These are phyloP conservation scores for Pichia heedii DNA, from an alignment of 805 yeast species.

Conservation along the genomic window DNA sequence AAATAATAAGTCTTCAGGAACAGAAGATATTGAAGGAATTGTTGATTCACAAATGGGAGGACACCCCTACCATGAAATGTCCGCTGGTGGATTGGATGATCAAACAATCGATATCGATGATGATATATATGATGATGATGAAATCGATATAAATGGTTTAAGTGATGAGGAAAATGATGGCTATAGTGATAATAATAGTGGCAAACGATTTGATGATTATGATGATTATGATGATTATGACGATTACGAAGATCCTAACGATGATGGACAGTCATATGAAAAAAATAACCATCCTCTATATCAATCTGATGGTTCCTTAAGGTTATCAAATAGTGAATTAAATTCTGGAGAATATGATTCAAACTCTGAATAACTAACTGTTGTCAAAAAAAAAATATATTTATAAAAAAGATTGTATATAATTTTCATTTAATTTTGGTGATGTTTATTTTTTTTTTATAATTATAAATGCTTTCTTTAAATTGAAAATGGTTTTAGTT, in stretches of 20 bases:
- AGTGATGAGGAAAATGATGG: slow-evolving; percentile 14
- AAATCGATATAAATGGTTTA: slow-evolving; percentile 39
- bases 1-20: neutral
- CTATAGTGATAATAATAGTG: neutral
- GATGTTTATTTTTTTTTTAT: too few species aligned
- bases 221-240: slow-evolving; percentile 33
- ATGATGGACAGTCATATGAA: slow-evolving; percentile 69
- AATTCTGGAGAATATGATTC: neutral
- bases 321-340: slow-evolving; percentile 9
- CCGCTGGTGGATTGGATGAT: slow-evolving; percentile 30
- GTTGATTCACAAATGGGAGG: slow-evolving; percentile 26
- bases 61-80: slow-evolving; percentile 28
- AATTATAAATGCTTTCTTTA: too few species aligned
- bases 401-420: too few species aligned
- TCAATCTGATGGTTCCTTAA: slow-evolving; percentile 33
- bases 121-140: slow-evolving; percentile 12
- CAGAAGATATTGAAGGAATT: slow-evolving; percentile 7
- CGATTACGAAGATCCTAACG: slow-evolving; percentile 72
- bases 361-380: neutral
- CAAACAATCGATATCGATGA: slow-evolving; percentile 38
- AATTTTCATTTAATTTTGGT: too few species aligned
- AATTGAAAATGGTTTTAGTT: too few species aligned
- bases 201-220: too few species aligned
- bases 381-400: too few species aligned
- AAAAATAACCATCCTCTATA: slow-evolving; percentile 54